These are phyloP conservation scores for Fusarium sp. DNA, from an alignment of 2,329 filamentous ascomycete genomes.

Conservation along the genomic window DNA sequence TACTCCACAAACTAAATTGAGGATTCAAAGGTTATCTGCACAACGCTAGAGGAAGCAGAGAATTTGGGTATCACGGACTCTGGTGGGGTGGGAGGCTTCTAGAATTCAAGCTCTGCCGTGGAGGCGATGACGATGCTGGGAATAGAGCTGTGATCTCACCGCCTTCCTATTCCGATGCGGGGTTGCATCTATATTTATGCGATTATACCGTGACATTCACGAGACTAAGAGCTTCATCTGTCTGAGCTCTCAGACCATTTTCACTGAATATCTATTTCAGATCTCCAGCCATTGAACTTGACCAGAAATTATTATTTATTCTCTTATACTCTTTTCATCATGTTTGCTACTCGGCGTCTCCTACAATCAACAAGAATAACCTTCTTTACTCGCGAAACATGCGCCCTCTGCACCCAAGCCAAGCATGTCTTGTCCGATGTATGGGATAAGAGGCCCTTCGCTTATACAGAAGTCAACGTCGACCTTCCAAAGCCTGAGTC, in stretches of 20 bases:
- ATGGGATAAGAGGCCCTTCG: slow-evolving; percentile 76
- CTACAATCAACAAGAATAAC: slow-evolving; percentile 76
- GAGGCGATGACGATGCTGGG: slow-evolving; percentile 48
- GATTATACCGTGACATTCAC: slow-evolving; percentile 24
- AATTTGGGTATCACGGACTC: slow-evolving; percentile 29
- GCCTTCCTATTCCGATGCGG: slow-evolving; percentile 56
- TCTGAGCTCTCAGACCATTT: slow-evolving; percentile 35
- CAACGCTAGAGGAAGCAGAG: slow-evolving; percentile 6
- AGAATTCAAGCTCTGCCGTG: slow-evolving; percentile 52
- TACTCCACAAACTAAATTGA: slow-evolving; percentile 20
- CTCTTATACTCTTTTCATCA: slow-evolving; percentile 48
- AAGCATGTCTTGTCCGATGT: slow-evolving; percentile 78
- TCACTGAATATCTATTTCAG: neutral
- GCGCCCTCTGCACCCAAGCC: slow-evolving; percentile 78
- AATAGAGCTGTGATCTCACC: slow-evolving; percentile 50
- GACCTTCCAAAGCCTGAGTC: slow-evolving; percentile 77
- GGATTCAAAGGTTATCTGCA: slow-evolving; percentile 9
- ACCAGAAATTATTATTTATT: neutral
- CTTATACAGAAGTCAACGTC: slow-evolving; percentile 79
- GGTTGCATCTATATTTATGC: slow-evolving; percentile 40
- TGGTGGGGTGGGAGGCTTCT: slow-evolving; percentile 60
- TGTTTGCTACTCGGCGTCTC: slow-evolving; percentile 67
- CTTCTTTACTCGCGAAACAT: slow-evolving; percentile 80
- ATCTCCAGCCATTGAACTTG: neutral
- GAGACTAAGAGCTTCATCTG: neutral